Evolutionary conservation across 2,329 filamentous ascomycete species (phyloP), one percentile per base, ranked within the genome.

Genomic region (Sclerotiophoma versabilis): DNA sequence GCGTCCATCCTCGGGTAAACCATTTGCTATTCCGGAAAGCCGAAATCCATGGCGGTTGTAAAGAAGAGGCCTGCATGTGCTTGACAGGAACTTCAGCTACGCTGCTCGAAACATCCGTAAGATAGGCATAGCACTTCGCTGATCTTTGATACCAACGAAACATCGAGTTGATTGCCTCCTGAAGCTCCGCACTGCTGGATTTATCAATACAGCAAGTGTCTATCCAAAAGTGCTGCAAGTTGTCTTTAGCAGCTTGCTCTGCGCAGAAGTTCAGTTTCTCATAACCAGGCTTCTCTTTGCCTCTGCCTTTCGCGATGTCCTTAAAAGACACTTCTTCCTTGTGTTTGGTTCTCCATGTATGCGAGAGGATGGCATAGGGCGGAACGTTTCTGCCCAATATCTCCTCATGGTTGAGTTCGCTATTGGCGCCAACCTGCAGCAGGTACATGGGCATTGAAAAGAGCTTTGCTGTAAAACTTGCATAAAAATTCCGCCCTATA

Each of bases 151-250:
- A 44, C 41, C 41, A 44, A 4, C n/a, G 20, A 10, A 33, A 44
- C 41, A 44, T 44, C 1, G 41, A 44, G n/a, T 32, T 23, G 4
- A 44, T 44, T 1, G 41, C 41, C n/a, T 44, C 41, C 5, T 19
- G 20, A 2, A 44, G 14, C 11, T 44, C 41, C 3, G 19, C 10
- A 6, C 30, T 22, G 2, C 22, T 25, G 2, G 19, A 14, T 7
- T 44, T 44, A 20, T 44, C 41, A 9, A 44, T 44, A 9, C 41
- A 44, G 10, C 41, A 44, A 12, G 41, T 44, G 4, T 33, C 41
- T 2, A 44, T 23, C 41, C 41, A 44, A 14, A 32, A 33, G 14
- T 44, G 25, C 6, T 44, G 19, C 1, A 12, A 20, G 19, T 30
- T 17, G 12, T 17, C 5, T 6, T 20, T 15, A 3, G 15, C 22